Percentiles rank a stretch among this genome's conserved stretches.
Evolutionary conservation across 2,329 filamentous ascomycete species (phyloP).

Genomic region (Lomentospora prolificans): DNA sequence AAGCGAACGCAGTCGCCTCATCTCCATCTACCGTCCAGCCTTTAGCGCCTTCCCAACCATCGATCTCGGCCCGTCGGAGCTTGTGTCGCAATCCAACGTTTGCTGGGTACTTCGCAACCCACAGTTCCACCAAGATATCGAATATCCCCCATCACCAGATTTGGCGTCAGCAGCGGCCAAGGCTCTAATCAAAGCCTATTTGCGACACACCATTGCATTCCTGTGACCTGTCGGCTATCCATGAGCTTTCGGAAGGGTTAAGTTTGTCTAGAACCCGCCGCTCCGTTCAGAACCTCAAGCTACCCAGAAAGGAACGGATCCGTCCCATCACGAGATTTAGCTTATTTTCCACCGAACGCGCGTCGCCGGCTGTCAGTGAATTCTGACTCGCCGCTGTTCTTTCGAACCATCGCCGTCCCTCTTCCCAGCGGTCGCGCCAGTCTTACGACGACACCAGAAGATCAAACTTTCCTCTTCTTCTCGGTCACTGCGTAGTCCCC

Average conservation of each 20-base stretch:
- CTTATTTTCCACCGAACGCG: background rate
- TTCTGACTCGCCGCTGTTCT: background rate
- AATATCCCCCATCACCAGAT: background rate
- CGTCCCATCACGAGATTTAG: no score
- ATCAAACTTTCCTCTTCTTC: background rate
- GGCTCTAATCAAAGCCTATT: background rate
- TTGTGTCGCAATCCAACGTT: constrained; percentile 5
- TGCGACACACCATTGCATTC: background rate
- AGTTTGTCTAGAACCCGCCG: background rate
- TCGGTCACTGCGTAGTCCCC: background rate
- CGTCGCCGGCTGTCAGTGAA: background rate
- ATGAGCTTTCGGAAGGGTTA: background rate
- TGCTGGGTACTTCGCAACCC: background rate
- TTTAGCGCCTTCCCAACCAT: background rate
- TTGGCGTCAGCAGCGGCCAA: background rate
- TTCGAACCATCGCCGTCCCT: background rate
- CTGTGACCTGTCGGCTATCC: background rate
- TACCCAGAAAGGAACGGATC: no score
- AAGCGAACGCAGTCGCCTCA: background rate
- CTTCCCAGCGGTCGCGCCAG: background rate
- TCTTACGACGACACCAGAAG: background rate
- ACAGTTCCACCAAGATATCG: background rate
- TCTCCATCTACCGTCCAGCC: background rate
- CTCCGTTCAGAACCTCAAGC: background rate
- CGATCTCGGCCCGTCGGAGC: background rate